A percentile compares a stretch with the other conserved stretches of the same genome.
Conservation (phyloP, 2,329 filamentous ascomycete genomes). For the Pleoardoris graminearum region DNA sequence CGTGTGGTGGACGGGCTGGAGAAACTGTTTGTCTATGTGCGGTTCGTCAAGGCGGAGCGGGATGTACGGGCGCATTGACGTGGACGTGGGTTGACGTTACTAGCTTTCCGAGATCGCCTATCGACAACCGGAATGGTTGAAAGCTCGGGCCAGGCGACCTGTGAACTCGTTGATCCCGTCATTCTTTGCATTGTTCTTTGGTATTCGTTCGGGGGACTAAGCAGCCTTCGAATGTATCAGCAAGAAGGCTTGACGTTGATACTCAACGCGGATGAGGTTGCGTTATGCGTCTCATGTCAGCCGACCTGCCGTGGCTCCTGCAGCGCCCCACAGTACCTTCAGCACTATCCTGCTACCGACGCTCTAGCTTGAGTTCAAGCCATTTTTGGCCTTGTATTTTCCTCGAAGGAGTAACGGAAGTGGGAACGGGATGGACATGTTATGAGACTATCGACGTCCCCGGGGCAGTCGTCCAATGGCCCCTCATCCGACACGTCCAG, state of each 20-base stretch:
- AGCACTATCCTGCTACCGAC: constrained; percentile 9
- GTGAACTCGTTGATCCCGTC: not conserved
- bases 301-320: not conserved
- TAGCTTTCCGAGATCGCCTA: constrained; percentile 25
- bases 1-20: not conserved
- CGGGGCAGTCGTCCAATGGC: constrained; percentile 15
- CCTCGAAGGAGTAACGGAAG: not conserved
- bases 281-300: constrained; percentile 2
- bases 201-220: not conserved
- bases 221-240: not conserved
- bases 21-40: constrained; percentile 11
- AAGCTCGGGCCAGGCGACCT: constrained; percentile 19
- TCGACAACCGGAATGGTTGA: constrained; percentile 27
- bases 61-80: constrained; percentile 13
- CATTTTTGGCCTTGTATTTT: not conserved
- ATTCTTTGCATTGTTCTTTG: not conserved
- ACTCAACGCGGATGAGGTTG: not conserved
- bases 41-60: constrained; percentile 14
- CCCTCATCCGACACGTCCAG: constrained; percentile 38
- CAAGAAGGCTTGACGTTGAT: not conserved
- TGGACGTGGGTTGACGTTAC: constrained; percentile 24
- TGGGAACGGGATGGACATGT: not conserved
- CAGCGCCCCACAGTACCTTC: constrained; percentile 3
- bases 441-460: not conserved
- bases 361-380: constrained; percentile 11